Conservation (phyloP, 2,329 filamentous ascomycete species). For the Exophiala phaeomuriformis region DNA sequence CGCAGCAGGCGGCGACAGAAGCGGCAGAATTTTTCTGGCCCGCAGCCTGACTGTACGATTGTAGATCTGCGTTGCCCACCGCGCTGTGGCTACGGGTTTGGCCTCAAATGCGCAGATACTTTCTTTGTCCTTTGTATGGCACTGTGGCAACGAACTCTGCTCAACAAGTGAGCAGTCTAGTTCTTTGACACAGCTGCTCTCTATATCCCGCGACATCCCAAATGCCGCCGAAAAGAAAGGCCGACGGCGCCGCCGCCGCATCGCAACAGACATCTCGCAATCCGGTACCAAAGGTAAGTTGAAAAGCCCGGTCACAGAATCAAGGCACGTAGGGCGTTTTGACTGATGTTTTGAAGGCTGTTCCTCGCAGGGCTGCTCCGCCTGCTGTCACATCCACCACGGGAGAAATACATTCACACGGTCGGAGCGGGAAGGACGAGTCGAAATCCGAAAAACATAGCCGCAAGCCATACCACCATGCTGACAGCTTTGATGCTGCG, state of each 20-base stretch:
- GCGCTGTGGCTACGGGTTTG: background rate
- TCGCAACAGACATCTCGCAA: slow-evolving; percentile 12
- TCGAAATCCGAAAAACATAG: slow-evolving; percentile 12
- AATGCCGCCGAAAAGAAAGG: slow-evolving; percentile 27
- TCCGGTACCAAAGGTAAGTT: slow-evolving; percentile 18
- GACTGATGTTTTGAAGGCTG: background rate
- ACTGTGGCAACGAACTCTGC: no score
- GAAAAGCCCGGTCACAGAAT: background rate
- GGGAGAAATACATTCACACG: background rate
- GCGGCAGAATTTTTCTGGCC: slow-evolving; percentile 3
- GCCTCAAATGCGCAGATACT: background rate
- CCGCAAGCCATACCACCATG: slow-evolving; percentile 16
- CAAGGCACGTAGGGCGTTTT: no score
- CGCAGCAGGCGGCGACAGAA: background rate
- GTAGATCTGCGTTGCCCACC: slow-evolving; percentile 8
- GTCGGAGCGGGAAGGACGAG: slow-evolving; percentile 6
- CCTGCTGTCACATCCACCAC: background rate
- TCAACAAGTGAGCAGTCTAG: no score
- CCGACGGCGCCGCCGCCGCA: slow-evolving; percentile 19
- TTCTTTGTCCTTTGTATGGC: background rate
- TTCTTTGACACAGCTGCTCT: background rate
- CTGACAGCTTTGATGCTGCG: slow-evolving; percentile 52
- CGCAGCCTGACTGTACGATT: background rate
- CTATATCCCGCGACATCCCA: background rate
- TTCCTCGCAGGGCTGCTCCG: slow-evolving; percentile 8